phyloP scores from a whole-genome alignment of 2,329 filamentous ascomycete species.

The Teratosphaeria viscida region DNA sequence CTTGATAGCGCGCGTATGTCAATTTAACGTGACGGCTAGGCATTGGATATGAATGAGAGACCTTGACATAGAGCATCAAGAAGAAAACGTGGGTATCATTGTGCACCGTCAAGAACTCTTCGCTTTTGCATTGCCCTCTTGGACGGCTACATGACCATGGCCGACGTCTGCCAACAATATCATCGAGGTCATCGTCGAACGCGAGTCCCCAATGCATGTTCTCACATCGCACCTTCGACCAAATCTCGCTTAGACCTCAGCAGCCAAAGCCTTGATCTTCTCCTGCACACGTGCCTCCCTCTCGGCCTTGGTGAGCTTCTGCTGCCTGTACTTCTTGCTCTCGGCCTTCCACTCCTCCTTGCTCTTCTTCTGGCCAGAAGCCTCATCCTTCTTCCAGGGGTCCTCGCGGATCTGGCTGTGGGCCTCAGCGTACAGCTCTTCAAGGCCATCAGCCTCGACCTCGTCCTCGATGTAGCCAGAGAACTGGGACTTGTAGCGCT shows the following conservation, averaged over 20 bases:
- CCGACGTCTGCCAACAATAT: neutral
- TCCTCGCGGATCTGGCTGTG: conserved; percentile 96
- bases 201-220: neutral
- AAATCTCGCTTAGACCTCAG: conserved; percentile 8
- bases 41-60: neutral
- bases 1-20: neutral
- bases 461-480: conserved; percentile 95
- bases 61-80: neutral
- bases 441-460: conserved; percentile 87
- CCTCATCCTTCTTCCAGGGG: conserved; percentile 84
- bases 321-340: conserved; percentile 75
- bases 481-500: conserved; percentile 99
- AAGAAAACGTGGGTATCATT: neutral
- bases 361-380: conserved; percentile 74
- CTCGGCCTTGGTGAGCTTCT: conserved; percentile 75
- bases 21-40: neutral
- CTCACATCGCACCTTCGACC: neutral
- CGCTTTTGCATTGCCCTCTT: neutral
- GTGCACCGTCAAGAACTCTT: neutral
- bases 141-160: neutral
- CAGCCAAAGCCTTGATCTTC: conserved; percentile 76
- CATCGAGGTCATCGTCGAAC: neutral
- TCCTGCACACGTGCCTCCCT: conserved; percentile 73
- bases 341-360: conserved; percentile 70
- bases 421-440: conserved; percentile 83